Evolutionary conservation across 116 monocot genomes (phyloP).

Genomic region (Dioscorea cayenensis): DNA sequence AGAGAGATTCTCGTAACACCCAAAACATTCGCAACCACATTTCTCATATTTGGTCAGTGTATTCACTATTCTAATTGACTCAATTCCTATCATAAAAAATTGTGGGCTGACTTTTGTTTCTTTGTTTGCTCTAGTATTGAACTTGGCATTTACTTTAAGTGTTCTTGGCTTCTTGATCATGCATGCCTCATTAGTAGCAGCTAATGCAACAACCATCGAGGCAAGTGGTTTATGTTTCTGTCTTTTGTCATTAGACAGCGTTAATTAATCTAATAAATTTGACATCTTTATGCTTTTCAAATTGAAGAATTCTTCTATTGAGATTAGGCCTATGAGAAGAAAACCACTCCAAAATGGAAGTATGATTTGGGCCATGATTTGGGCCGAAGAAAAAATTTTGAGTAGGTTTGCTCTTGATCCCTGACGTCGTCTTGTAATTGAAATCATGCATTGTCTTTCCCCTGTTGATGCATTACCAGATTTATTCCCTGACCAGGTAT

Average conservation of each 20-base stretch:
- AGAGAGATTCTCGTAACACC: slow-evolving; percentile 83
- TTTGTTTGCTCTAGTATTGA: slow-evolving; percentile 49
- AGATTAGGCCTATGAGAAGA: slow-evolving; percentile 92
- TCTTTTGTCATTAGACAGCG: not conserved
- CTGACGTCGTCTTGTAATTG: no score
- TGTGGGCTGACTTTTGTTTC: not conserved
- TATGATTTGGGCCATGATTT: slow-evolving; percentile 96
- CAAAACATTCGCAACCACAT: slow-evolving; percentile 81
- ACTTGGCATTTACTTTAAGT: slow-evolving; percentile 85
- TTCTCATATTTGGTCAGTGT: slow-evolving; percentile 79
- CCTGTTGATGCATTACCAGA: not conserved
- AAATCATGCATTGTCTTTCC: not conserved
- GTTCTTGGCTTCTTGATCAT: slow-evolving; percentile 93
- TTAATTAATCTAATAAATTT: not conserved
- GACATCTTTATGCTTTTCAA: no score
- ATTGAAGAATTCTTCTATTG: not conserved
- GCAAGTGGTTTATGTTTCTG: slow-evolving; percentile 24
- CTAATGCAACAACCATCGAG: slow-evolving; percentile 92
- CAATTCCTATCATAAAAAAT: not conserved
- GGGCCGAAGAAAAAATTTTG: slow-evolving; percentile 87
- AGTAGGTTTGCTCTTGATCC: slow-evolving; percentile 44
- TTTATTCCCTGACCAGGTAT: slow-evolving; percentile 49
- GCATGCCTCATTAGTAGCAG: slow-evolving; percentile 82
- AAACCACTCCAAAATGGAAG: slow-evolving; percentile 77
- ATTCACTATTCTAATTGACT: not conserved